A percentile compares a stretch with the other conserved stretches of the same genome.
Evolutionary conservation across 2,329 filamentous ascomycete species (phyloP).

Genomic region (Raffaelea albimanens): DNA sequence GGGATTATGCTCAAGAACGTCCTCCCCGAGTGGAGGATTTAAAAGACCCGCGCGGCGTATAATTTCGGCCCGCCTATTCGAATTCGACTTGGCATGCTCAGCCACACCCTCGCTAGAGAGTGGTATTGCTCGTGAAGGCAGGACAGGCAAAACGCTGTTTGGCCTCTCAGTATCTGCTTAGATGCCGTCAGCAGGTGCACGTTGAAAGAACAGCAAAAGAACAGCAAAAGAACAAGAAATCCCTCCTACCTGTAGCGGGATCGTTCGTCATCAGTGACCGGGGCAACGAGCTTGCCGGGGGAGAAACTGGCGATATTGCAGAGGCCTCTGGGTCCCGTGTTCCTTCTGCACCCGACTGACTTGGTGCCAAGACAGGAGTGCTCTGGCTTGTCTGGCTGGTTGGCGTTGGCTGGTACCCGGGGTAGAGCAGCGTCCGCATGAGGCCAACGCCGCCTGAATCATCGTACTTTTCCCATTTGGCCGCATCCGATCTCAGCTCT

Average conservation of each 20-base stretch:
- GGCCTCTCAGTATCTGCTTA: too few species aligned
- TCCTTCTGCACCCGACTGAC: neutral
- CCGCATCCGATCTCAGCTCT: conserved; percentile 48
- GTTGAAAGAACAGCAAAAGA: too few species aligned
- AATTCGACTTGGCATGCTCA: conserved; percentile 54
- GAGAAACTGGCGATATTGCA: too few species aligned
- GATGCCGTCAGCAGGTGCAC: too few species aligned
- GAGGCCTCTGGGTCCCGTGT: too few species aligned
- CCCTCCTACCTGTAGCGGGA: too few species aligned
- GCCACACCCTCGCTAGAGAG: conserved; percentile 49
- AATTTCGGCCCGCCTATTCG: conserved; percentile 61
- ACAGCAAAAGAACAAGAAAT: too few species aligned
- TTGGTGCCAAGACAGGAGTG: neutral
- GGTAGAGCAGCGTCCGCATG: conserved; percentile 24
- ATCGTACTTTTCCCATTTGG: conserved; percentile 70
- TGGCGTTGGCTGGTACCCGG: conserved; percentile 10
- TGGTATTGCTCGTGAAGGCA: neutral
- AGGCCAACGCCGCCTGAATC: conserved; percentile 29
- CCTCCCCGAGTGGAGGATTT: conserved; percentile 53
- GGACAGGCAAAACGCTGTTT: neutral
- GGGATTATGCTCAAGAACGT: conserved; percentile 58
- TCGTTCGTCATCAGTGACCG: too few species aligned
- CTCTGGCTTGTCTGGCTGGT: neutral
- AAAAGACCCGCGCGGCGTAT: conserved; percentile 59
- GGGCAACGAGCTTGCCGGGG: too few species aligned